Evolutionary conservation across 2,329 filamentous ascomycete species (phyloP).

Genomic region (Talaromyces sp.): DNA sequence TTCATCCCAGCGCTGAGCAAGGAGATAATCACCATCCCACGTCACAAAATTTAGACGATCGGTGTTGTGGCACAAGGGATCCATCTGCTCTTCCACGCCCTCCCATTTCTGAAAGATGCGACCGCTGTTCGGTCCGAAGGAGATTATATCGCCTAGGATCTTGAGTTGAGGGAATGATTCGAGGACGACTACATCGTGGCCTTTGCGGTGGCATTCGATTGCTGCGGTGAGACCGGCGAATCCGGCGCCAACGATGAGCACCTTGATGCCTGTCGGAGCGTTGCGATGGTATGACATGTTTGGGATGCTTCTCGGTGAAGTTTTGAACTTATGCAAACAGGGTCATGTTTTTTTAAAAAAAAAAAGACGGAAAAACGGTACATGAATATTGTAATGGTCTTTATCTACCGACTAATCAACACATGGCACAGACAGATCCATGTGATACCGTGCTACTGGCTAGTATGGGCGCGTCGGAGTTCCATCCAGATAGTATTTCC

Average conservation of each 20-base stretch:
- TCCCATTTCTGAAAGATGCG: slow-evolving; percentile 31
- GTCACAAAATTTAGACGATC: slow-evolving; percentile 28
- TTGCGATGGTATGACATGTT: slow-evolving; percentile 13
- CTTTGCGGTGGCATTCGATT: slow-evolving; percentile 28
- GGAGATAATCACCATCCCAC: slow-evolving; percentile 28
- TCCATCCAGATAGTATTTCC: background rate
- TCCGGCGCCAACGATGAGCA: slow-evolving; percentile 48
- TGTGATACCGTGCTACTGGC: background rate
- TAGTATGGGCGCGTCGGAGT: background rate
- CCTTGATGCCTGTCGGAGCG: slow-evolving; percentile 44
- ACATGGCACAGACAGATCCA: background rate
- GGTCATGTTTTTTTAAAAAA: background rate
- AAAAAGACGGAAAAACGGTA: background rate
- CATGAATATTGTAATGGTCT: background rate
- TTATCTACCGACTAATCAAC: background rate
- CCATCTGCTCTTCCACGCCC: slow-evolving; percentile 32
- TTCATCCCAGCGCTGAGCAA: slow-evolving; percentile 11
- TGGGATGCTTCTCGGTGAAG: background rate
- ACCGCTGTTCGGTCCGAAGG: slow-evolving; percentile 26
- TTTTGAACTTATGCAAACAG: background rate
- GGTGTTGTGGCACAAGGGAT: slow-evolving; percentile 30
- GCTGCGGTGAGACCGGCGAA: slow-evolving; percentile 36
- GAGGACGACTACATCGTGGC: slow-evolving; percentile 30
- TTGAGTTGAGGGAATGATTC: slow-evolving; percentile 49
- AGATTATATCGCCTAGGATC: slow-evolving; percentile 50